Percentiles rank a stretch among this genome's conserved stretches.
These are phyloP conservation scores for Larix sibirica DNA, from an alignment of 83 land plant genomes.

Conservation along the genomic window DNA sequence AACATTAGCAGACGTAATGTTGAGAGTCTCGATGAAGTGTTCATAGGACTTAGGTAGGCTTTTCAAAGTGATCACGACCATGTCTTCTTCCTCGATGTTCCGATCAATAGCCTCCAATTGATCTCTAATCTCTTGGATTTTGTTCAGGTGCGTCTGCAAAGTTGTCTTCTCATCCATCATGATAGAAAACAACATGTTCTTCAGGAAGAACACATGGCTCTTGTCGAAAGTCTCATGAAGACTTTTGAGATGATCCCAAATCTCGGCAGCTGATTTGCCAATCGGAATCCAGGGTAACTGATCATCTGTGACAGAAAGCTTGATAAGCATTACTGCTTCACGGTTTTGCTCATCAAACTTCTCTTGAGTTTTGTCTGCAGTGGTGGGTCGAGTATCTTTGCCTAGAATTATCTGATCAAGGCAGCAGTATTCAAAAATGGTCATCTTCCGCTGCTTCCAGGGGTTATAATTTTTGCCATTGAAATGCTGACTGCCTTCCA, in stretches of 20 bases:
- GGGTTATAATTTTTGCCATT: background rate
- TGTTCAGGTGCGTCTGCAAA: too few relatives aligned
- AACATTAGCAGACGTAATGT: too few relatives aligned
- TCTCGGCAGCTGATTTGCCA: background rate
- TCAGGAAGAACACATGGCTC: too few relatives aligned
- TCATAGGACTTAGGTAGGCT: too few relatives aligned
- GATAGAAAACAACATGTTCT: too few relatives aligned
- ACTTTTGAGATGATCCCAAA: background rate
- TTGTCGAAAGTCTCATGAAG: too few relatives aligned
- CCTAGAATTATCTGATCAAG: background rate
- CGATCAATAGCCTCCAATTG: too few relatives aligned
- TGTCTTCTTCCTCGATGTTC: too few relatives aligned
- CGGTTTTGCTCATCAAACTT: background rate
- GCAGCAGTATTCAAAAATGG: background rate
- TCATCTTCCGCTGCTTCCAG: background rate
- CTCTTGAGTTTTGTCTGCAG: background rate
- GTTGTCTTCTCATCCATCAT: too few relatives aligned
- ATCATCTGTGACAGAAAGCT: background rate
- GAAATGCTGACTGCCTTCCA: background rate
- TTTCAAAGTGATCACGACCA: too few relatives aligned
- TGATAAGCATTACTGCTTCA: background rate
- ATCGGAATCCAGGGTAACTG: background rate
- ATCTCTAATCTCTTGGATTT: too few relatives aligned
- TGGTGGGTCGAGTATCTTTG: background rate
- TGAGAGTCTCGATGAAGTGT: too few relatives aligned